A percentile compares a stretch with the other conserved stretches of the same genome.
These are phyloP conservation scores for Candida xyloterini DNA, from an alignment of 805 yeast species.

Conservation along the genomic window DNA sequence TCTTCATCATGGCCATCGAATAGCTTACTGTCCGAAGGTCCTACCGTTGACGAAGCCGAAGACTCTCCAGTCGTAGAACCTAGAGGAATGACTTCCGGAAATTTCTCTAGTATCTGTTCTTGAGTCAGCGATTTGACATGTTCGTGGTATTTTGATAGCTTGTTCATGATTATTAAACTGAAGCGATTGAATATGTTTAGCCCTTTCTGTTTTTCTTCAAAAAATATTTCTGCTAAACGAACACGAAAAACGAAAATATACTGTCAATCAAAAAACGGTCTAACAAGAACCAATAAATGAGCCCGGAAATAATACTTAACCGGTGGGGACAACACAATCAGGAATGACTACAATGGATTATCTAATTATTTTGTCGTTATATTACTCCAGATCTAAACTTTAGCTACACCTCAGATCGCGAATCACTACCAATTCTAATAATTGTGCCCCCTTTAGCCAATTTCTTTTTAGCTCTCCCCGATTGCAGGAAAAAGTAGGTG, in stretches of 20 bases:
- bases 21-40: conserved; percentile 36
- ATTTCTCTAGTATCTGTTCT: conserved; percentile 50
- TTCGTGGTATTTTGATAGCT: conserved; percentile 37
- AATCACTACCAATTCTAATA: neutral
- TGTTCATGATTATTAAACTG: conserved; percentile 8
- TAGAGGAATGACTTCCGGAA: conserved; percentile 69
- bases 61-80: conserved; percentile 58
- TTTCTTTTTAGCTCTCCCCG: conserved; percentile 5
- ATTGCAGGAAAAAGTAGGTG: conserved; percentile 1
- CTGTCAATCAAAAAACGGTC: conserved; percentile 4
- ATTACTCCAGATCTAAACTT: neutral
- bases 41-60: conserved; percentile 36
- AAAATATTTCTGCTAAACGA: conserved; percentile 6
- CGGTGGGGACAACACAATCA: neutral
- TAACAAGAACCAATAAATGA: neutral
- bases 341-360: no score
- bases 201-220: conserved; percentile 6
- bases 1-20: conserved; percentile 89
- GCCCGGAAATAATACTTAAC: neutral
- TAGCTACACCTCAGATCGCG: neutral
- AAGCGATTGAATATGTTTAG: conserved; percentile 1
- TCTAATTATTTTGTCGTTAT: no score
- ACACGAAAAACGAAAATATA: neutral
- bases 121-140: conserved; percentile 52
- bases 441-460: neutral